Evolutionary conservation across 495 filamentous ascomycete species (phyloP).

Genomic region (Viridothelium virens): DNA sequence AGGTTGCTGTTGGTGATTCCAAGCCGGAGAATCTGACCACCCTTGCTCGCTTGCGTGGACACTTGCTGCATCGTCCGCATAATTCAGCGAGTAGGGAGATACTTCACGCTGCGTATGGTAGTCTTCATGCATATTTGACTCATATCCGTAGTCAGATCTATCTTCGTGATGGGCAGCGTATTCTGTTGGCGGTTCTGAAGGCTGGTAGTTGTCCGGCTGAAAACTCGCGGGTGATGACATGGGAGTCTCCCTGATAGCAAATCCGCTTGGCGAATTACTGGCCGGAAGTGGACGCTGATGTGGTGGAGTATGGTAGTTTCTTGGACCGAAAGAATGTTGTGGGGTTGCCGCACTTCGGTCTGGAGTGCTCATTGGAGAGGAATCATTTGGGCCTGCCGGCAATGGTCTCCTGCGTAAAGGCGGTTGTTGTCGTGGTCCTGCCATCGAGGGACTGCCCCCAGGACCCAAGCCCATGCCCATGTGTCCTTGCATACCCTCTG

Average conservation of each 20-base stretch:
- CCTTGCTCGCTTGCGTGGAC: conserved; percentile 1
- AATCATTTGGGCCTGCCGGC: conserved; percentile 36
- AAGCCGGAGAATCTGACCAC: neutral
- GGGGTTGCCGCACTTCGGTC: conserved; percentile 16
- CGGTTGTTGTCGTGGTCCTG: conserved; percentile 54
- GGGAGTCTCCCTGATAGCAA: conserved; percentile 15
- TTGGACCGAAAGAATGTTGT: conserved; percentile 19
- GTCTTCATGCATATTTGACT: neutral
- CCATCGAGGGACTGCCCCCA: conserved; percentile 28
- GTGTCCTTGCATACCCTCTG: conserved; percentile 35
- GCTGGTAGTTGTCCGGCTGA: conserved; percentile 11
- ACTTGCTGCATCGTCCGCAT: neutral
- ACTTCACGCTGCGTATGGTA: neutral
- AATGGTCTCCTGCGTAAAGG: conserved; percentile 69
- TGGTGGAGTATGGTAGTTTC: conserved; percentile 28
- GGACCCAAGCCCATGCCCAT: conserved; percentile 30
- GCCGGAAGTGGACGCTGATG: conserved; percentile 15
- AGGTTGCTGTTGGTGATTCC: neutral
- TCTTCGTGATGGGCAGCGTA: neutral
- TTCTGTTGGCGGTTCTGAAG: neutral
- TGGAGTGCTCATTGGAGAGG: conserved; percentile 21
- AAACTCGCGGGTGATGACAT: conserved; percentile 3
- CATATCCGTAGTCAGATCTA: neutral
- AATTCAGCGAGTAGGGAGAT: neutral
- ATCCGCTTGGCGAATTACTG: conserved; percentile 13